Base-by-base conservation (phyloP, 2,329 filamentous ascomycete species). In the Ambrosiella cleistominuta region DNA sequence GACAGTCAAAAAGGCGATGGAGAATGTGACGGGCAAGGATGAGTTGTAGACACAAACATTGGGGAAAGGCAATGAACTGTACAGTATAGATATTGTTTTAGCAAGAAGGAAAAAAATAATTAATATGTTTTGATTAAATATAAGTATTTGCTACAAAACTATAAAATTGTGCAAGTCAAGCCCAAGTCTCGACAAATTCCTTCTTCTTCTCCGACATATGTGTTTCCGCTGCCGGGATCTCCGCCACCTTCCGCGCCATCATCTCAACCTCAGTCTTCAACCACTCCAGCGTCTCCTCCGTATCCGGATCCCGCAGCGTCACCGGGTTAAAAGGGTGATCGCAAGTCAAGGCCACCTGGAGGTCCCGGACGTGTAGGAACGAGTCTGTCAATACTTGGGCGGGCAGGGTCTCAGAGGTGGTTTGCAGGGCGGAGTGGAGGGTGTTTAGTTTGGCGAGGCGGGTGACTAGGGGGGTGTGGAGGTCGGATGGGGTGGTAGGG, bases 291-390 rank as follows among this genome's bases (percentile, higher is more conserved):
- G 73, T 75, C 1, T 66, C 69, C 58, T 78, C 74, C 42, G 79
- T 73, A 36, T 78, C 76, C 0, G 74, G 71, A 62, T 82, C 79
- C 5, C 74, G 67, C 5, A 82, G 70, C 47, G 69, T 70, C 3
- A 78, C 71, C n/a, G 70, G 65, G 0, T 69, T 69, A 63, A 72
- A 79, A 3, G 71, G 67, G 37, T 72, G 78, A 63, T 81, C 78
- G 0, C 75, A 75, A 1, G 80, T 66, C 0, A 81, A 66, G 45
- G 73, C 77, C 60, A 78, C 76, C 4, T 71, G 68, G 13, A 80
- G 65, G 7, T 77, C 63, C 61, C 76, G 73, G 1, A 80, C 64
- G 0, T 77, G 77, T 2, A 70, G 65, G 15, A 71, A 69, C 0
- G 72, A 70, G 60, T 81, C 78, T 0, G 71, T 66, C 0, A 81